These are phyloP conservation scores for Cordyceps militaris DNA, from an alignment of 2,329 filamentous ascomycete genomes.

Conservation along the genomic window DNA sequence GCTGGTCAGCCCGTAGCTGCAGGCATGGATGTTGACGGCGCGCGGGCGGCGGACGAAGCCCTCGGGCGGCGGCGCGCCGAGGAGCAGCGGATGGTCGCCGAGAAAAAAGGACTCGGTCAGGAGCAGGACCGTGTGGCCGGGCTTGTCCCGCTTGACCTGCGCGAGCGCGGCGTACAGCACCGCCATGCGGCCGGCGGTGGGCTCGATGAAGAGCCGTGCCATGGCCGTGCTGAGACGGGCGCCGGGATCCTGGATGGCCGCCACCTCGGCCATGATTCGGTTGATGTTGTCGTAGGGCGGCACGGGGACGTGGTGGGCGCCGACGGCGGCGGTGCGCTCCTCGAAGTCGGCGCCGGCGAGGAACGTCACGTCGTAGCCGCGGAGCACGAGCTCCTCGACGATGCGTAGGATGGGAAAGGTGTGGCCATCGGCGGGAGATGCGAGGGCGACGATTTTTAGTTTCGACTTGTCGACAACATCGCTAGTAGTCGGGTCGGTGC, in stretches of 20 bases:
- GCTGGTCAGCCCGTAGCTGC: constrained; percentile 30
- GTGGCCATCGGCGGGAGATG: constrained; percentile 26
- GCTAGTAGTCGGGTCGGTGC: background rate
- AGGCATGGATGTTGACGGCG: constrained; percentile 32
- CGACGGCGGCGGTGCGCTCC: constrained; percentile 27
- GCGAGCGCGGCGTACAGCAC: constrained; percentile 23
- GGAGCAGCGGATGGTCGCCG: constrained; percentile 30
- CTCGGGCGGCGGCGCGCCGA: constrained; percentile 31
- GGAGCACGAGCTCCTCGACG: constrained; percentile 28
- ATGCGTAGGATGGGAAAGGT: constrained; percentile 25
- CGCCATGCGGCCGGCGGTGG: constrained; percentile 23
- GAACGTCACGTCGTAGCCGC: constrained; percentile 37
- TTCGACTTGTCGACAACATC: background rate
- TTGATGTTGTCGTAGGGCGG: constrained; percentile 18
- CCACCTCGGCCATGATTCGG: background rate
- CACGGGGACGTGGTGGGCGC: constrained; percentile 29
- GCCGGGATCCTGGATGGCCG: constrained; percentile 16
- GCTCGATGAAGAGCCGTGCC: constrained; percentile 25
- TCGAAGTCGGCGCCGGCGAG: constrained; percentile 32
- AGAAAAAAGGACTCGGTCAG: constrained; percentile 34
- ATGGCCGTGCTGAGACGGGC: background rate
- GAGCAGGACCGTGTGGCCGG: constrained; percentile 33
- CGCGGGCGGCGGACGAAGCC: constrained; percentile 30
- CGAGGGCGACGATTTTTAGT: constrained; percentile 3
- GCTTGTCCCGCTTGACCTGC: constrained; percentile 25